Evolutionary conservation across 306 rosid species (phyloP).

Genomic region (Hippophae rhamnoides): DNA sequence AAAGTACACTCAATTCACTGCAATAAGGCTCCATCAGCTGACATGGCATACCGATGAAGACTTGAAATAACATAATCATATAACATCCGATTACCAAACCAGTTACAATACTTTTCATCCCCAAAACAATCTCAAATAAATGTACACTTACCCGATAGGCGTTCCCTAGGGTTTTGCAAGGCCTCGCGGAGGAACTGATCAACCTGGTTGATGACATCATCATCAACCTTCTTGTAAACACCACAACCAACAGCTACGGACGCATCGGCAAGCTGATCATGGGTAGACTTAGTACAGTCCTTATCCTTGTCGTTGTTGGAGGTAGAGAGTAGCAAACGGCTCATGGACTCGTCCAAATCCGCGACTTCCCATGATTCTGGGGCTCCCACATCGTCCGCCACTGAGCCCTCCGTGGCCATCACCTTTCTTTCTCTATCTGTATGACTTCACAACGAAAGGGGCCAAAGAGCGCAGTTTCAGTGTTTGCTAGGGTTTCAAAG

Average conservation of each 20-base stretch:
- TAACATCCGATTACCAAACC: too few species aligned
- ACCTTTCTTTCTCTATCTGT: not conserved
- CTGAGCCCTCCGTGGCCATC: slow-evolving; percentile 80
- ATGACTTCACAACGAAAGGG: not conserved
- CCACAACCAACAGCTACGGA: not conserved
- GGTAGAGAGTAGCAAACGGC: slow-evolving; percentile 56
- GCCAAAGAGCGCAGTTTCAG: not conserved
- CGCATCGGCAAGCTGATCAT: not conserved
- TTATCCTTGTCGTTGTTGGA: slow-evolving; percentile 29
- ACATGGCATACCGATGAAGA: too few species aligned
- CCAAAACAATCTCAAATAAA: not conserved
- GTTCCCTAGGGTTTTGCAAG: slow-evolving; percentile 90
- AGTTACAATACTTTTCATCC: not conserved
- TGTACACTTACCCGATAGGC: slow-evolving; percentile 53
- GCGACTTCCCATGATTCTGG: slow-evolving; percentile 97
- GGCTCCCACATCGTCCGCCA: slow-evolving; percentile 38
- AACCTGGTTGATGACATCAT: slow-evolving; percentile 57
- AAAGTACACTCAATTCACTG: too few species aligned
- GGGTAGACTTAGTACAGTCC: slow-evolving; percentile 7
- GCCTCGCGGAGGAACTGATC: slow-evolving; percentile 95
- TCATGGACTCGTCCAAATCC: slow-evolving; percentile 75
- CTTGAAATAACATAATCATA: too few species aligned
- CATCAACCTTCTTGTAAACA: slow-evolving; percentile 31
- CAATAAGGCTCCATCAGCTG: too few species aligned
- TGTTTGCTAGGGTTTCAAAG: slow-evolving; percentile 21